These are phyloP conservation scores for Phytophthora pluvialis DNA, from an alignment of 352 stramenopile genomes.

Conservation along the genomic window DNA sequence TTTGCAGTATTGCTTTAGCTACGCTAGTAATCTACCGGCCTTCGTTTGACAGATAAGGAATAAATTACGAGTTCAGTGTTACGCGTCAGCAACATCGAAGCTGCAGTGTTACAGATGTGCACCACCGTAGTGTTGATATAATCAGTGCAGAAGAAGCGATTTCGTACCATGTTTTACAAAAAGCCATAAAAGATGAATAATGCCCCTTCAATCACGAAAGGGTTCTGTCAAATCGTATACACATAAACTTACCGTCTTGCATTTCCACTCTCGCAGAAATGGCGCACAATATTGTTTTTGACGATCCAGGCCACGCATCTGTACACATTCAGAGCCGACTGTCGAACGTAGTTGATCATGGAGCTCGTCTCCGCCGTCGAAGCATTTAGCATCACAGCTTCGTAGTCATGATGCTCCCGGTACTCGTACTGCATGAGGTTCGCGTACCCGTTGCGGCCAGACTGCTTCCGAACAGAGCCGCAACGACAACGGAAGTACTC, in stretches of 20 bases:
- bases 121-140: too few relatives aligned
- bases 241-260: slow-evolving; percentile 4
- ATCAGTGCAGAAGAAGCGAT: too few relatives aligned
- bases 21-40: too few relatives aligned
- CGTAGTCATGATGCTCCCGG: slow-evolving; percentile 3
- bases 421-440: slow-evolving; percentile 11
- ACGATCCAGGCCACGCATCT: slow-evolving; percentile 6
- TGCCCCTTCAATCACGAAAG: too few relatives aligned
- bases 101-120: too few relatives aligned
- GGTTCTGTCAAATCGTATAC: too few relatives aligned
- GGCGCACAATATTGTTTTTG: slow-evolving; percentile 1
- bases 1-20: too few relatives aligned
- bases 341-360: slow-evolving; percentile 8
- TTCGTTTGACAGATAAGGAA: too few relatives aligned
- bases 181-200: too few relatives aligned
- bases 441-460: slow-evolving; percentile 4
- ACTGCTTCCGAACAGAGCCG: slow-evolving; percentile 2
- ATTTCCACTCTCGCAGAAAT: slow-evolving; percentile 9
- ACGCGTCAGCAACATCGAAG: too few relatives aligned
- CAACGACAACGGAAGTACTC: slow-evolving; percentile 5
- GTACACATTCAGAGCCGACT: neutral
- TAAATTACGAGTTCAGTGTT: too few relatives aligned
- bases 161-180: too few relatives aligned
- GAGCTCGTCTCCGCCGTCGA: neutral
- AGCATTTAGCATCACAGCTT: neutral